Evolutionary conservation across 1,139 yeast species (phyloP).

Genomic region (Pneumocystis murina): DNA sequence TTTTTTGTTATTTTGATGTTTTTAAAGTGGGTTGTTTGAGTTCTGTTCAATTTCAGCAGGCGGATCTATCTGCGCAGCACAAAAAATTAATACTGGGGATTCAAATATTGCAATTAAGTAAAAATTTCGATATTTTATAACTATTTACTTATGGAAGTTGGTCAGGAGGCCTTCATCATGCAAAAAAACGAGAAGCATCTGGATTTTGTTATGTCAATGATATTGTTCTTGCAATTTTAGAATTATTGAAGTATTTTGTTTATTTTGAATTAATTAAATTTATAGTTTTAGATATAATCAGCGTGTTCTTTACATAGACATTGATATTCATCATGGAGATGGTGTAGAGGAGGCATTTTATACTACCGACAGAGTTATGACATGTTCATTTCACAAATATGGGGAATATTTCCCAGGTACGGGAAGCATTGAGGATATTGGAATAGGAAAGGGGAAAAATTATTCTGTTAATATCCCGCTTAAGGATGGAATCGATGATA

Average conservation of each 20-base stretch:
- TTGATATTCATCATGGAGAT: constrained; percentile 82
- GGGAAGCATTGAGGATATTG: constrained; percentile 73
- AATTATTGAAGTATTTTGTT: constrained; percentile 74
- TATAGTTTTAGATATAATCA: constrained; percentile 49
- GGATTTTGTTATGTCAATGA: constrained; percentile 88
- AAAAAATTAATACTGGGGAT: constrained; percentile 6
- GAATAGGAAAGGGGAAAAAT: constrained; percentile 75
- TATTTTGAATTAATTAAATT: constrained; percentile 48
- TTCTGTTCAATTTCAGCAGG: constrained; percentile 9
- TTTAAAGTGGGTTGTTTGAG: constrained; percentile 4
- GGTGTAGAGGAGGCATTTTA: constrained; percentile 96
- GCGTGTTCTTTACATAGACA: neutral
- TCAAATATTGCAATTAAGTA: constrained; percentile 8
- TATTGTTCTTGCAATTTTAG: constrained; percentile 76
- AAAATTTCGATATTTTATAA: neutral
- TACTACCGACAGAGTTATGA: constrained; percentile 90
- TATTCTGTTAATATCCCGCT: constrained; percentile 76
- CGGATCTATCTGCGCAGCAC: constrained; percentile 9
- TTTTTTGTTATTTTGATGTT: neutral
- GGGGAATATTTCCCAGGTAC: constrained; percentile 95
- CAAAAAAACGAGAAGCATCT: constrained; percentile 83
- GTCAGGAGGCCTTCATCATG: constrained; percentile 51
- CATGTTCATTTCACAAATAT: constrained; percentile 87
- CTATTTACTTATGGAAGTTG: constrained; percentile 1
- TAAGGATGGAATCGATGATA: constrained; percentile 82